Base-by-base conservation (phyloP, 192 early-diverging fungal genomes). In the Spizellomyces punctatus region DNA sequence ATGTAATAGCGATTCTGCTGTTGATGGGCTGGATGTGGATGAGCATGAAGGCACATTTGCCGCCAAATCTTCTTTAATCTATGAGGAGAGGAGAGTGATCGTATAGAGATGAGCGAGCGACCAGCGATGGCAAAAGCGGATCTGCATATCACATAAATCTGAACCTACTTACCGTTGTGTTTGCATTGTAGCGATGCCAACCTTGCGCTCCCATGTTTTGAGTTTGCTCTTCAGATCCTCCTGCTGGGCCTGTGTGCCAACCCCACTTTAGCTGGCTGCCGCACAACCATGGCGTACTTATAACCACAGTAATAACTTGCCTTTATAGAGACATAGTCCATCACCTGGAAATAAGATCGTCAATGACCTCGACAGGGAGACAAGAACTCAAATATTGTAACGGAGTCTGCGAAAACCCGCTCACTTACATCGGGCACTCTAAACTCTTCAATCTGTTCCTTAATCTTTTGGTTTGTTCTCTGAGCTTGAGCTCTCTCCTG, bases 101-200 rank as follows among this genome's bases (percentile, higher is more conserved):
- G 17, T 7, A 58, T 6, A 22, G 47, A 36, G n/a, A 43, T 47
- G 54, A 36, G 16, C 6, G 58, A 44, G 2, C n/a, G 19, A 14
- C 27, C 27, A 36, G 27, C 27, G 3, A 36, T 36, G 27, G 27
- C 27, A 48, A 19, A 22, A 67, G 0, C 10, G 66, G 71, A 43
- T 6, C 14, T 54, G 46, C 16, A 6, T 17, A 17, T 6, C 12
- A 57, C 41, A 5, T 0, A 72, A 4, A 55, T 6, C 10, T 41
- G 10, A 17, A 44, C 9, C 7, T 48, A 4, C 5, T 77, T 81
- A 85, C 85, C 78, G 21, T 76, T 69, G 12, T 77, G 63, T 74
- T 36, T 86, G 81, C 83, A 88, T 87, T 2, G 72, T 43, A 2
- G 81, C 79, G 56, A 88, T 88, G 56, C 85, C 86, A 8, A 83